Conservation (phyloP, 306 rosid genomes). For the Lathyrus sativus region DNA sequence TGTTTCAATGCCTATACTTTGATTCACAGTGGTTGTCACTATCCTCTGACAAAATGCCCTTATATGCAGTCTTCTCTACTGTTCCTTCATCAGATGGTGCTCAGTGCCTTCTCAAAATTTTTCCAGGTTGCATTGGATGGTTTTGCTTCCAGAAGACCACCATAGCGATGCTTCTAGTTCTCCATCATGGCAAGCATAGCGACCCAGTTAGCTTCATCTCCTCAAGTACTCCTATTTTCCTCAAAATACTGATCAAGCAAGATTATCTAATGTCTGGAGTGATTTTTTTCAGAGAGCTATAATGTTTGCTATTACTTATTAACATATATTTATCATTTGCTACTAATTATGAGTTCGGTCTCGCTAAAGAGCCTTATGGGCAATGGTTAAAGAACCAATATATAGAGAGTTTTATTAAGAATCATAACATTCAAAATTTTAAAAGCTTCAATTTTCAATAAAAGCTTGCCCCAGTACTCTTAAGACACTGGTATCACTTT, state of each 20-base stretch:
- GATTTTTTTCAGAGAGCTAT: no score
- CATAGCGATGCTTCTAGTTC: neutral
- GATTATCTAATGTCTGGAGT: no score
- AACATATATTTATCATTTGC: neutral
- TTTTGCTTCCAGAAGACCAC: neutral
- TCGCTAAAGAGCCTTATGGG: no score
- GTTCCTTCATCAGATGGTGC: neutral
- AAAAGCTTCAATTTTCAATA: neutral
- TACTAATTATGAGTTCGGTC: neutral
- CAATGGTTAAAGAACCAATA: neutral
- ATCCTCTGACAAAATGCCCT: neutral
- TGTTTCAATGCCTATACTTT: neutral
- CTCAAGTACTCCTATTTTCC: neutral
- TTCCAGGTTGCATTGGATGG: neutral
- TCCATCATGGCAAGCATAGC: neutral
- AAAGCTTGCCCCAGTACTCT: neutral
- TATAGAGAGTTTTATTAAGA: neutral
- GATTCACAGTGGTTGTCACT: neutral
- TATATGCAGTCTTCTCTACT: neutral
- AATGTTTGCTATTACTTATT: constrained; percentile 16
- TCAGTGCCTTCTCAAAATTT: neutral
- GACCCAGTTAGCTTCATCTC: neutral
- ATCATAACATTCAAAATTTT: neutral
- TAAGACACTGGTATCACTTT: neutral
- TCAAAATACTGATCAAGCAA: neutral